Evolutionary conservation across 1,139 yeast species (phyloP).

Genomic region (Candida freyschussii): DNA sequence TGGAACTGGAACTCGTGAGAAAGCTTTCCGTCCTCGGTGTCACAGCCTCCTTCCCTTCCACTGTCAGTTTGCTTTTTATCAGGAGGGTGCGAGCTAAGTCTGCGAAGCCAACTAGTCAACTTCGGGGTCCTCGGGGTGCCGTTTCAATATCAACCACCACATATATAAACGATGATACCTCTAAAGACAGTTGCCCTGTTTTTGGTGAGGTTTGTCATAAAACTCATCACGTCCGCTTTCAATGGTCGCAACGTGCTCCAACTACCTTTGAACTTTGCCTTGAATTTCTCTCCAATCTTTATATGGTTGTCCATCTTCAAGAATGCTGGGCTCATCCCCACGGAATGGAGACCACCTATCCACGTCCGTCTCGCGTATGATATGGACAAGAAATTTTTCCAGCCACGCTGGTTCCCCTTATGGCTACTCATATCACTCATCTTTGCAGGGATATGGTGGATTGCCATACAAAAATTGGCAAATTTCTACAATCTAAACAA

Average conservation of each 20-base stretch:
- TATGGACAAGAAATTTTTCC: conserved; percentile 37
- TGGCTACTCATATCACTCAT: conserved; percentile 13
- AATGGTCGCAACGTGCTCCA: conserved; percentile 9
- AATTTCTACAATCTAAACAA: conserved; percentile 7
- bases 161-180: too few species aligned
- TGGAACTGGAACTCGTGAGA: too few species aligned
- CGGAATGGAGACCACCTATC: conserved; percentile 49
- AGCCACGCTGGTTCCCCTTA: conserved; percentile 10
- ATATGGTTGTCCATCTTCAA: conserved; percentile 57
- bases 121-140: too few species aligned
- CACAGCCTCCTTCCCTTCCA: too few species aligned
- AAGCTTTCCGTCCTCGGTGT: too few species aligned
- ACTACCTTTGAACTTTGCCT: conserved; percentile 36
- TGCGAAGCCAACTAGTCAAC: too few species aligned
- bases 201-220: too few species aligned
- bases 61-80: too few species aligned
- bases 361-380: conserved; percentile 43
- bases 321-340: conserved; percentile 57
- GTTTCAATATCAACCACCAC: too few species aligned
- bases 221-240: conserved; percentile 8
- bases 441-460: conserved; percentile 15
- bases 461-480: too few species aligned
- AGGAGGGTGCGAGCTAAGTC: too few species aligned
- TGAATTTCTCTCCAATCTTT: conserved; percentile 50
- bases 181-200: too few species aligned